Evolutionary conservation across 1,284 basidiomycete species (phyloP), one percentile per base, ranked within the genome.

Genomic region (Naganishia albida): DNA sequence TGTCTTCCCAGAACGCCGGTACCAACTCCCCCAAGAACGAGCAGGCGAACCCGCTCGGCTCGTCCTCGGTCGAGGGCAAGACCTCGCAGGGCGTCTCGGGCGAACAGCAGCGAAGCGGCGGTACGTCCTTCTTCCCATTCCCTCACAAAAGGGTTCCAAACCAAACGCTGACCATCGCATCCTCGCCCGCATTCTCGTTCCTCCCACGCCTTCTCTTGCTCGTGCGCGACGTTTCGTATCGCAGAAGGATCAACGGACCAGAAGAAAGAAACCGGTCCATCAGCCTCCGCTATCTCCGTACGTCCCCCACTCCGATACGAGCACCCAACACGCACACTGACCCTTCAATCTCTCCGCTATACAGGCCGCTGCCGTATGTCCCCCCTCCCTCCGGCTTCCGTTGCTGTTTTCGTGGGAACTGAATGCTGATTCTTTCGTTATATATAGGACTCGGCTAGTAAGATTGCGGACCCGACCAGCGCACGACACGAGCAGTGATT

Each of bases 1-100:
- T 65, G 63, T 57, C 63, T 46, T 57, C 54, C 28, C 46, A 49
- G 13, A 65, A 65, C 63, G 53, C 44, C 54, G 63, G 63, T 28
- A 65, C 63, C 38, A 13, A 65, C 7, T 65, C 63, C 25, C 63
- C 63, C 49, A 65, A 48, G 48, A 20, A 56, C 34, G 30, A 65
- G 55, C 20, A 56, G 48, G 48, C 40, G n/a, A 46, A 62, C 46
- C 57, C 59, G 8, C 48, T 62, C 52, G 65, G 65, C 6, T 25
- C 65, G 12, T 49, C 59, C 25, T 39, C 62, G 52, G 56, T 59
- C 57, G 28, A 54, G 57, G 34, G 34, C 34, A 38, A 55, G 23
- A 34, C 18, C 13, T 25, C 34, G 23, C n/a, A 62, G 59, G 65
- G 59, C 34, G 54, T 48, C 6, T 26, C 46, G 18, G 63, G 54